Base-by-base conservation (phyloP, 2,329 filamentous ascomycete genomes). In the Cercospora berteroae region DNA sequence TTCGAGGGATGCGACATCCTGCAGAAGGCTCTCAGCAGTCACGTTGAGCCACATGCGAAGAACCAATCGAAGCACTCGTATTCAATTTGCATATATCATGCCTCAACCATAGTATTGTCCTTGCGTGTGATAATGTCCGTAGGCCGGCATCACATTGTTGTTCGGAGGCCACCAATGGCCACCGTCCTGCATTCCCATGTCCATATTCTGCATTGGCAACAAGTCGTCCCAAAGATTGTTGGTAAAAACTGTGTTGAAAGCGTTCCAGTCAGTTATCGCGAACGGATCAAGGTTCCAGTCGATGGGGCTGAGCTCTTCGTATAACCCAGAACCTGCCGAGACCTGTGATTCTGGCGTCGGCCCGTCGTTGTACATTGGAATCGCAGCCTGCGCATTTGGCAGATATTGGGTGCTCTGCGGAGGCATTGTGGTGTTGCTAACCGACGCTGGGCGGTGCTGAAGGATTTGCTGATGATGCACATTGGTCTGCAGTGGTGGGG, bases 181-280 rank as follows among this genome's bases (percentile, higher is more conserved):
- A 39, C 44, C 58, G 20, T 64, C 36, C 16, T 65, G 64, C 20
- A 23, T 58, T 42, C 60, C 65, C 39, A 64, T 31, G 20, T 59
- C 65, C 12, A 67, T 50, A 33, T 68, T 64, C 25, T 69, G 69
- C 36, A 65, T 36, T 13, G 27, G 18, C 39, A 60, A n/a, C 57
- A 5, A 56, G 48, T 59, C 18, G 12, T 72, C 67, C 69, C 67
- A 71, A 16, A 60, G 61, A 8, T 60, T 59, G 23, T 67, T 66
- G 23, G 67, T 70, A 44, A 72, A 71, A 2, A 72, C 70, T 23
- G 60, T 33, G 55, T 71, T 67, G 62, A 69, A 72, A 23, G 69
- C 70, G 29, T 60, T 33, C 50, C 69, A 71, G 57, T 72, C 65
- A 2, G 69, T 55, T 12, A 60, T 66, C 33, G 65, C 9, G 58